Evolutionary conservation across 2,329 filamentous ascomycete genomes (phyloP).

Genomic region (Rutstroemia sp.): DNA sequence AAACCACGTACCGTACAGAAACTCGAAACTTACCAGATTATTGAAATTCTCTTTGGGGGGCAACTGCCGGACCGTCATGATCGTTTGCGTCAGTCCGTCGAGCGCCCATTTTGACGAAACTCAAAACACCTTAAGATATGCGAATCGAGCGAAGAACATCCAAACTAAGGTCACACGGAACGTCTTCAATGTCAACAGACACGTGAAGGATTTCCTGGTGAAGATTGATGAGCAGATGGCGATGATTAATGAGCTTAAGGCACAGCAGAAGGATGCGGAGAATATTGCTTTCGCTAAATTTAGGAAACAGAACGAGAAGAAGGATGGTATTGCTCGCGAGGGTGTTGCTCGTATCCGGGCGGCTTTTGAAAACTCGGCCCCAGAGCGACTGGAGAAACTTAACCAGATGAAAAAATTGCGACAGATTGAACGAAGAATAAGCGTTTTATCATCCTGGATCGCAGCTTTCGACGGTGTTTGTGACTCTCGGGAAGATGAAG

Average conservation of each 20-base stretch:
- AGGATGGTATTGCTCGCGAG: conserved; percentile 67
- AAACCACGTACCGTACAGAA: conserved; percentile 93
- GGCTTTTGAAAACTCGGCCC: conserved; percentile 73
- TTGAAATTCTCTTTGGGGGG: conserved; percentile 96
- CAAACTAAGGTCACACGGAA: conserved; percentile 99
- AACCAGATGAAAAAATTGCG: conserved; percentile 75
- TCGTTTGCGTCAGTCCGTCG: conserved; percentile 94
- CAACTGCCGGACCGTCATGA: conserved; percentile 99
- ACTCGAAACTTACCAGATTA: conserved; percentile 91
- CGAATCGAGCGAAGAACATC: conserved; percentile 97
- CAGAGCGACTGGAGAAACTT: conserved; percentile 73
- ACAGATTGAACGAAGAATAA: conserved; percentile 77
- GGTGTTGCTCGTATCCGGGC: conserved; percentile 71
- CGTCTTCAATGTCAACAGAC: conserved; percentile 96
- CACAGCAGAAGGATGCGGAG: conserved; percentile 86
- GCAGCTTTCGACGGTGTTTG: conserved; percentile 82
- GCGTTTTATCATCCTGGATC: conserved; percentile 84
- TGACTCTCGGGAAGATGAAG: conserved; percentile 61
- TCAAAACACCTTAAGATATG: conserved; percentile 94
- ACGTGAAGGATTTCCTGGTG: conserved; percentile 98
- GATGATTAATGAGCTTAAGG: conserved; percentile 92
- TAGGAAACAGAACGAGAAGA: conserved; percentile 82
- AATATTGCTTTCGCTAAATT: conserved; percentile 78
- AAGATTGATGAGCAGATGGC: conserved; percentile 98
- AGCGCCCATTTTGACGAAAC: conserved; percentile 97